These are phyloP conservation scores for Aschersonia sp. DNA, from an alignment of 2,329 filamentous ascomycete genomes.

Conservation along the genomic window DNA sequence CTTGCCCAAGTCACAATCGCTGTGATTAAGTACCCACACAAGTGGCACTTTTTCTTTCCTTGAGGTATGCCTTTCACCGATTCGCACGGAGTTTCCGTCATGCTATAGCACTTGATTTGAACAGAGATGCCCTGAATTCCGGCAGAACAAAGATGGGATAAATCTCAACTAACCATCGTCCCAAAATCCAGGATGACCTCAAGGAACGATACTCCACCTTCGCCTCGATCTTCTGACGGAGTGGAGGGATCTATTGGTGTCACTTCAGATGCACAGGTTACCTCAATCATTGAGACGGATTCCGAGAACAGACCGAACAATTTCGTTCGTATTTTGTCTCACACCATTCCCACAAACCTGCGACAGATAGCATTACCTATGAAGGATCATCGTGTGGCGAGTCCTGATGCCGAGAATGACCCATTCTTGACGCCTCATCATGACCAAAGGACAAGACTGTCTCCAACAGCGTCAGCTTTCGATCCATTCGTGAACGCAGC, in stretches of 20 bases:
- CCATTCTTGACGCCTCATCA: conserved; percentile 33
- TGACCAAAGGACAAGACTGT: conserved; percentile 32
- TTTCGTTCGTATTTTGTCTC: conserved; percentile 14
- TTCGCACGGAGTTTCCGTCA: neutral
- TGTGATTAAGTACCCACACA: conserved; percentile 1
- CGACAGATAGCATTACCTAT: conserved; percentile 11
- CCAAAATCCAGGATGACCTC: conserved; percentile 1
- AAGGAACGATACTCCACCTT: conserved; percentile 25
- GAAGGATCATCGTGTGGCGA: conserved; percentile 11
- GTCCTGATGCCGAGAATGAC: conserved; percentile 26
- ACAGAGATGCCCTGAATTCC: neutral
- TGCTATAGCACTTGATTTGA: neutral
- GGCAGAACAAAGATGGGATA: neutral
- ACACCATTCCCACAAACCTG: conserved; percentile 8
- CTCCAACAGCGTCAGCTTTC: conserved; percentile 49
- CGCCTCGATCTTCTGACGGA: conserved; percentile 35
- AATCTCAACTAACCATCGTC: conserved; percentile 12
- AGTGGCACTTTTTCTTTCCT: neutral
- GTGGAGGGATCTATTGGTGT: conserved; percentile 41
- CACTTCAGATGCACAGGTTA: conserved; percentile 50
- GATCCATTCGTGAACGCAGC: conserved; percentile 25
- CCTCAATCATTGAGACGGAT: conserved; percentile 49
- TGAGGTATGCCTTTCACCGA: neutral
- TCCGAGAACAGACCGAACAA: conserved; percentile 22
- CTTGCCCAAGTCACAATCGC: conserved; percentile 3